Conservation (phyloP, 768 basidiomycete species). For the Mycena indigotica region DNA sequence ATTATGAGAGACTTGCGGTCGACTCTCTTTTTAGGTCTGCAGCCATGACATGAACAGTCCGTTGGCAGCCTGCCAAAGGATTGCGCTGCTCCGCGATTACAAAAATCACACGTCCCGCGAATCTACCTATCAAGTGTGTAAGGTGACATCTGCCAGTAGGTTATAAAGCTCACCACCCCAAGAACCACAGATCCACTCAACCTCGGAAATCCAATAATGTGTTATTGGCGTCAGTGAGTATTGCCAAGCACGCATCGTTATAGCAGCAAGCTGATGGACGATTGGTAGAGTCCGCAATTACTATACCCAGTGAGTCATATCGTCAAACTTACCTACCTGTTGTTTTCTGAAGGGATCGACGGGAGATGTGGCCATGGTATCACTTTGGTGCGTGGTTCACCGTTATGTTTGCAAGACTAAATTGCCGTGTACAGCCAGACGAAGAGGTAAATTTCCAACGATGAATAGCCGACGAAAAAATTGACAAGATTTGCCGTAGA, state of each 20-base stretch:
- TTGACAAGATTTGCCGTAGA: conserved; percentile 38
- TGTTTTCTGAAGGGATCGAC: conserved; percentile 5
- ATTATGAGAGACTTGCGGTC: background rate
- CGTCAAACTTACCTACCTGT: background rate
- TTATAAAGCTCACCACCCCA: conserved; percentile 17
- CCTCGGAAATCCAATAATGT: conserved; percentile 11
- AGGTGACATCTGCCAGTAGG: conserved; percentile 21
- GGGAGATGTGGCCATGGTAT: conserved; percentile 22
- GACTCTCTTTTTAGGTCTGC: background rate
- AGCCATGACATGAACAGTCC: conserved; percentile 6
- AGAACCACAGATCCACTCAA: conserved; percentile 2
- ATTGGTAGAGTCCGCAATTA: conserved; percentile 22
- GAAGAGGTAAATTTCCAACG: conserved; percentile 13
- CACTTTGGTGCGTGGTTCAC: conserved; percentile 10
- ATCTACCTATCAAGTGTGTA: conserved; percentile 22
- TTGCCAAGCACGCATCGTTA: background rate
- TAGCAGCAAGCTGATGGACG: background rate
- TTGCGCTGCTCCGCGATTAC: background rate
- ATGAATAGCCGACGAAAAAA: background rate
- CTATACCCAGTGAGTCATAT: conserved; percentile 15
- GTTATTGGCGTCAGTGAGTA: conserved; percentile 24
- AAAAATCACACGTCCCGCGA: conserved; percentile 17
- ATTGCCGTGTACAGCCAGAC: conserved; percentile 6
- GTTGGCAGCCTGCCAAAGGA: conserved; percentile 21
- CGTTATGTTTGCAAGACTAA: background rate